Evolutionary conservation across 257 asterid genomes (phyloP).

Genomic region (Solanum tarijense): DNA sequence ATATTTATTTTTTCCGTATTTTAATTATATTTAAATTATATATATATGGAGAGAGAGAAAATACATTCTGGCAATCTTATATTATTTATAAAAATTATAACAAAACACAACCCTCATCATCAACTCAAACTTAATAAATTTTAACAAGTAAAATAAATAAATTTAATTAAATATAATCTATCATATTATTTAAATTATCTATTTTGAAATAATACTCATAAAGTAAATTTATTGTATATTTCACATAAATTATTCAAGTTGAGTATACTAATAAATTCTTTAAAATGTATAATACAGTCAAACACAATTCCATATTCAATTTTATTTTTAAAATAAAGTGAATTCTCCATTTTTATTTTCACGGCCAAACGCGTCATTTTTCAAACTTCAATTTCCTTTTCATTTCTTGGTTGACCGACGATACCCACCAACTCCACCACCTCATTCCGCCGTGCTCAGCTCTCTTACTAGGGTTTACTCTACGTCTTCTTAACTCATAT

Average conservation of each 20-base stretch:
- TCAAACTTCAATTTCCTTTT: not conserved
- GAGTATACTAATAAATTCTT: not conserved
- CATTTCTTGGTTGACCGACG: conserved; percentile 1
- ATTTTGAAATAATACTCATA: no score
- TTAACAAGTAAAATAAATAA: no score
- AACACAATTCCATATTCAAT: not conserved
- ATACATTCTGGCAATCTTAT: no score
- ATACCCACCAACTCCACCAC: not conserved
- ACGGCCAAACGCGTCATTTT: not conserved
- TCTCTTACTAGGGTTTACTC: not conserved
- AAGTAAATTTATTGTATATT: no score
- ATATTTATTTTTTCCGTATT: not conserved
- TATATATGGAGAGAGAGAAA: no score
- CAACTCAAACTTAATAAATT: not conserved
- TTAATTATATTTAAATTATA: no score
- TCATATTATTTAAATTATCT: no score
- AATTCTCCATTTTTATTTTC: not conserved
- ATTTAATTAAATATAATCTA: no score
- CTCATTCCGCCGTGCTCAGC: not conserved
- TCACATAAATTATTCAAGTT: not conserved
- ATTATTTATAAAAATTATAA: no score
- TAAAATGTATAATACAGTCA: not conserved
- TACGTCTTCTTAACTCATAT: not conserved
- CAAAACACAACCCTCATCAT: not conserved
- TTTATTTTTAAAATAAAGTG: no score